Percentiles rank a stretch among this genome's conserved stretches.
Conservation (phyloP, 352 stramenopile species). For the Globisporangium rhizosaccharum region DNA sequence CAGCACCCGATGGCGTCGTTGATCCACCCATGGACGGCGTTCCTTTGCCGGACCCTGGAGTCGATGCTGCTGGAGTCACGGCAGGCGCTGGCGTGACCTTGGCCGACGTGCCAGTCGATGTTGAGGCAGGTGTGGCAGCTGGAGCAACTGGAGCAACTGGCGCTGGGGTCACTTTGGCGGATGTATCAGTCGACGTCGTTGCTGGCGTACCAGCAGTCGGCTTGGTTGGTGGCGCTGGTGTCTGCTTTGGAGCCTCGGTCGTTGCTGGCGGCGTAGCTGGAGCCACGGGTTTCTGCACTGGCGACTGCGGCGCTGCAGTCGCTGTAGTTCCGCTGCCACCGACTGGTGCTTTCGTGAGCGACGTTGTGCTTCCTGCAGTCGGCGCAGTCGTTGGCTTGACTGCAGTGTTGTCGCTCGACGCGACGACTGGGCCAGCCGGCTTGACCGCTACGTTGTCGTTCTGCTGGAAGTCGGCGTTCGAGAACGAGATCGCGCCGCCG, state of each 20-base stretch:
- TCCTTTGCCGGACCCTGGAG: neutral
- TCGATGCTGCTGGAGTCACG: conserved; percentile 1
- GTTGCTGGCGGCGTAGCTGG: neutral
- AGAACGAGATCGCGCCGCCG: conserved; percentile 15
- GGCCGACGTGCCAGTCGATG: conserved; percentile 3
- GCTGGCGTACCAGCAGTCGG: conserved; percentile 13
- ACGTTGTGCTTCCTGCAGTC: neutral
- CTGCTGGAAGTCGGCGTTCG: conserved; percentile 14
- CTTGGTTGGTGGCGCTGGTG: conserved; percentile 4
- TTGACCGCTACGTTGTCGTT: conserved; percentile 16
- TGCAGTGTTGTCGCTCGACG: conserved; percentile 5
- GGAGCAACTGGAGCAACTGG: conserved; percentile 12
- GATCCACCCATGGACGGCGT: neutral
- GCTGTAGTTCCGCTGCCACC: neutral
- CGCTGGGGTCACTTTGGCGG: conserved; percentile 4
- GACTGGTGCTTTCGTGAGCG: neutral
- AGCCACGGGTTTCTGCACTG: conserved; percentile 1
- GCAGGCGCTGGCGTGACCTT: conserved; percentile 10
- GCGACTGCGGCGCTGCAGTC: neutral
- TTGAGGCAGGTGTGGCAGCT: conserved; percentile 1
- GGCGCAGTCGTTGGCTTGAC: conserved; percentile 3
- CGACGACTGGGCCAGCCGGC: conserved; percentile 9
- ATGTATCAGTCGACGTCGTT: conserved; percentile 10
- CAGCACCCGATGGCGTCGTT: neutral
- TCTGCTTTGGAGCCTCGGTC: neutral